Conservation (phyloP, 2,329 filamentous ascomycete genomes). For the Fusarium circinatum region DNA sequence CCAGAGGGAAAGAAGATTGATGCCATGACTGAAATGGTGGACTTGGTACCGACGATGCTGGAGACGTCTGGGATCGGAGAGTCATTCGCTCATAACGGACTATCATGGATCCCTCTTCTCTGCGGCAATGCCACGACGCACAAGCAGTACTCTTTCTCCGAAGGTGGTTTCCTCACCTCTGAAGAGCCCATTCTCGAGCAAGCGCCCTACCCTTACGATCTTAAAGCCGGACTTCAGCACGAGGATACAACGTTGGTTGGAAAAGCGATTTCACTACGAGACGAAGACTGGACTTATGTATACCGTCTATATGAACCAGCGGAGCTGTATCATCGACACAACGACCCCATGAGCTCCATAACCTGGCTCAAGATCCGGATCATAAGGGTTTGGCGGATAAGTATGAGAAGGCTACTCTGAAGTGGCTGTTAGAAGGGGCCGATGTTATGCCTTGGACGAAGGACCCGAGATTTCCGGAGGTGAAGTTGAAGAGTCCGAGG, state of each 20-base stretch:
- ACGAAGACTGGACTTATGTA: slow-evolving; percentile 54
- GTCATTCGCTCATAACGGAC: slow-evolving; percentile 54
- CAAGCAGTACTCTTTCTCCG: slow-evolving; percentile 55
- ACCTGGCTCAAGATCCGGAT: slow-evolving; percentile 47
- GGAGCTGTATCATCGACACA: slow-evolving; percentile 54
- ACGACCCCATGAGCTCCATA: slow-evolving; percentile 54
- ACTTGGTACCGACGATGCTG: slow-evolving; percentile 56
- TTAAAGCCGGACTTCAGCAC: slow-evolving; percentile 58
- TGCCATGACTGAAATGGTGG: slow-evolving; percentile 57
- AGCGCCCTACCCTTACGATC: slow-evolving; percentile 56
- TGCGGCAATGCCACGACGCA: slow-evolving; percentile 40
- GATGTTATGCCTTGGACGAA: slow-evolving; percentile 51
- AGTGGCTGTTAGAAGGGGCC: slow-evolving; percentile 51
- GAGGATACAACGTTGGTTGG: slow-evolving; percentile 55
- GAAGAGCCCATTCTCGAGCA: slow-evolving; percentile 59
- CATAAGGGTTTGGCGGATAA: slow-evolving; percentile 36
- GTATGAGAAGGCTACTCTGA: slow-evolving; percentile 47
- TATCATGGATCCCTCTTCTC: slow-evolving; percentile 48
- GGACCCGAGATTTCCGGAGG: slow-evolving; percentile 50
- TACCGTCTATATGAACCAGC: slow-evolving; percentile 58
- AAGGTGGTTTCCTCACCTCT: slow-evolving; percentile 56
- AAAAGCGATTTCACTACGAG: slow-evolving; percentile 53
- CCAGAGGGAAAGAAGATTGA: slow-evolving; percentile 48
- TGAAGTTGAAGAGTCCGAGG: not conserved
- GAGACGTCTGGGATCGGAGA: slow-evolving; percentile 52